A percentile compares a stretch with the other conserved stretches of the same genome.
phyloP scores from a whole-genome alignment of 306 rosid species.

The Canavalia ensiformis region DNA sequence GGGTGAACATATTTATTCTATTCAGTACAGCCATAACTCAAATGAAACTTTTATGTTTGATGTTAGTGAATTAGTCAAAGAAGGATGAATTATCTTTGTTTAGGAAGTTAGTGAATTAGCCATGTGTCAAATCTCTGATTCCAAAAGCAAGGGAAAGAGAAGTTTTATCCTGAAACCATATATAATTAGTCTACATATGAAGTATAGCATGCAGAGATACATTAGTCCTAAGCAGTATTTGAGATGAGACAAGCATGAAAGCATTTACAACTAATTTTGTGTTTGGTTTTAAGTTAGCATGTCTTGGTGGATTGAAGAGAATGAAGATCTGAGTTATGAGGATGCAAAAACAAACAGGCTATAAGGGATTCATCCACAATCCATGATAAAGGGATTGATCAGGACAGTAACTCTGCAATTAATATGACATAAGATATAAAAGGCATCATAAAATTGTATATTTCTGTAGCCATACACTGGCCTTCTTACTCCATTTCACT shows the following conservation, averaged over 20 bases:
- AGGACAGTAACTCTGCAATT: constrained; percentile 32
- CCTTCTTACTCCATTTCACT: constrained; percentile 75
- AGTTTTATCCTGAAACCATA: neutral
- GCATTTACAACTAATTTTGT: neutral
- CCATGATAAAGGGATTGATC: constrained; percentile 41
- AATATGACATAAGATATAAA: constrained; percentile 31
- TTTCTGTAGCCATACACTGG: constrained; percentile 46
- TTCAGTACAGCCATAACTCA: neutral
- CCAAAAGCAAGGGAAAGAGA: constrained; percentile 10
- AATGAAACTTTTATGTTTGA: neutral
- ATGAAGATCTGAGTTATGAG: neutral
- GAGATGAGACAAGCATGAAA: neutral
- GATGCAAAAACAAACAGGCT: neutral
- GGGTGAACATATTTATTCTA: constrained; percentile 16
- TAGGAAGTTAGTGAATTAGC: constrained; percentile 15
- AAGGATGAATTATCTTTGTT: constrained; percentile 15
- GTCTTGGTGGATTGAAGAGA: neutral
- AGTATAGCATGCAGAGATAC: neutral
- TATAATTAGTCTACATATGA: neutral
- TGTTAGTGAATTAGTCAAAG: neutral
- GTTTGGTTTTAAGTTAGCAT: neutral
- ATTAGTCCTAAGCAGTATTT: neutral
- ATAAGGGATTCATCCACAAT: neutral
- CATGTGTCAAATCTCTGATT: constrained; percentile 7
- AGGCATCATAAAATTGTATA: constrained; percentile 3